Base-by-base conservation (phyloP, 192 early-diverging fungal genomes). In the Neocallimastix lanati region DNA sequence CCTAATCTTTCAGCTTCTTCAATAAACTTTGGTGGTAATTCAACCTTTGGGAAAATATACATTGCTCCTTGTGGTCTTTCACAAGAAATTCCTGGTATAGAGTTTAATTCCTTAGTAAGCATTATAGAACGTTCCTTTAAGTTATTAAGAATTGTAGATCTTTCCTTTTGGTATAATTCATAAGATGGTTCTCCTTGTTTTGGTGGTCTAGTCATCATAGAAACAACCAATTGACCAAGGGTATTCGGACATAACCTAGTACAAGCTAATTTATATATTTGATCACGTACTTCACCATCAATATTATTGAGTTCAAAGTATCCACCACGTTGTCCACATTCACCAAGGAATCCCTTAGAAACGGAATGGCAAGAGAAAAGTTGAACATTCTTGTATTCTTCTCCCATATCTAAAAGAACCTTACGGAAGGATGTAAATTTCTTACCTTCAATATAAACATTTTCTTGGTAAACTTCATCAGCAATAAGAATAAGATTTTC, bases 401-500 rank as follows among this genome's bases (percentile, higher is more conserved):
- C 85, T 12, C 90, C 91, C 90, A 95, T 92, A 76, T 91, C 87
- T 86, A 78, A 35, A 21, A 83, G 81, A 16, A 81, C 28, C 15
- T 80, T 29, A 84, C 33, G 28, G 58, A 81, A 28, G 3, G 50
- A 67, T 4, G 50, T 67, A 28, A 29, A 79, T 29, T 28, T 78
- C 76, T 15, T 79, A 33, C 83, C 80, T 88, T 88, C 29, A 97
- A 86, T 85, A 87, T 98, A 98, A 78, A 95, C 92, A 85, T 98
- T 98, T 79, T 94, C 92, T 86, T 99, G 97, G 85, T 99, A 99
- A 28, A 99, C 97, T 82, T 99, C 97, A 85, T 99, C 97, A 1
- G 97, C 97, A 28, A 99, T 83, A 6, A 99, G 81, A 21, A 97
- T 91, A 76, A 99, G 85, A 28, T 83, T 88, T 83, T 99, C 92